Conservation (phyloP, 2,329 filamentous ascomycete genomes). For the Fusarium globosum region DNA sequence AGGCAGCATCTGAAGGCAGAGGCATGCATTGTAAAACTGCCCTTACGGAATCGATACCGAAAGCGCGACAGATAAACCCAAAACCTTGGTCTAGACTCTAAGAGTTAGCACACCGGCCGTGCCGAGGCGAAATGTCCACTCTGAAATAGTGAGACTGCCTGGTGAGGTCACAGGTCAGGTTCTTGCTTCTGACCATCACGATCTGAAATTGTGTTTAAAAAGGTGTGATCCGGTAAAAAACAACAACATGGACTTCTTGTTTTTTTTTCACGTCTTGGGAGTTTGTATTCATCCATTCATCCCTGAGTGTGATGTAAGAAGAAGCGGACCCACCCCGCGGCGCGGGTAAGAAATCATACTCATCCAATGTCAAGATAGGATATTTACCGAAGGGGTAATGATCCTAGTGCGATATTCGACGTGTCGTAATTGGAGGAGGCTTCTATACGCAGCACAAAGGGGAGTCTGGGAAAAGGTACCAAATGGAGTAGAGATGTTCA, state of each 20-base stretch:
- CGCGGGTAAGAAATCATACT: constrained; percentile 18
- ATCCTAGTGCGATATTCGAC: constrained; percentile 19
- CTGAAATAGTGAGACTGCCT: not conserved
- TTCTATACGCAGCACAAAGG: not conserved
- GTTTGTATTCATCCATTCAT: constrained; percentile 16
- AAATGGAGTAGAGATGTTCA: constrained; percentile 11
- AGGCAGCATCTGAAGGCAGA: not conserved
- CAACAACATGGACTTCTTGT: not conserved
- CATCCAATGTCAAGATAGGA: constrained; percentile 27
- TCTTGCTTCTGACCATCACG: not conserved
- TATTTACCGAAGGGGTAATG: constrained; percentile 33
- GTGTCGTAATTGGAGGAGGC: constrained; percentile 16
- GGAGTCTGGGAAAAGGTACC: not conserved
- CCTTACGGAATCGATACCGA: constrained; percentile 45
- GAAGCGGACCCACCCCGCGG: constrained; percentile 17
- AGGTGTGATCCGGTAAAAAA: constrained; percentile 29
- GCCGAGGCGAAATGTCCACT: constrained; percentile 15
- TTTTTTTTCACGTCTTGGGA: not conserved
- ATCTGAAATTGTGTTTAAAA: not conserved
- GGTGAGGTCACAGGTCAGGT: constrained; percentile 10
- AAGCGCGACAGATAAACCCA: constrained; percentile 37
- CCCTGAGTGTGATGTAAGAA: constrained; percentile 34
- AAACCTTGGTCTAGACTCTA: constrained; percentile 23
- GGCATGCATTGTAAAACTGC: constrained; percentile 22
- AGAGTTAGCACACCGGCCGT: constrained; percentile 17